A percentile compares a stretch with the other conserved stretches of the same genome.
phyloP scores from a whole-genome alignment of 2,329 filamentous ascomycete genomes.

The Plenodomus tracheiphilus region DNA sequence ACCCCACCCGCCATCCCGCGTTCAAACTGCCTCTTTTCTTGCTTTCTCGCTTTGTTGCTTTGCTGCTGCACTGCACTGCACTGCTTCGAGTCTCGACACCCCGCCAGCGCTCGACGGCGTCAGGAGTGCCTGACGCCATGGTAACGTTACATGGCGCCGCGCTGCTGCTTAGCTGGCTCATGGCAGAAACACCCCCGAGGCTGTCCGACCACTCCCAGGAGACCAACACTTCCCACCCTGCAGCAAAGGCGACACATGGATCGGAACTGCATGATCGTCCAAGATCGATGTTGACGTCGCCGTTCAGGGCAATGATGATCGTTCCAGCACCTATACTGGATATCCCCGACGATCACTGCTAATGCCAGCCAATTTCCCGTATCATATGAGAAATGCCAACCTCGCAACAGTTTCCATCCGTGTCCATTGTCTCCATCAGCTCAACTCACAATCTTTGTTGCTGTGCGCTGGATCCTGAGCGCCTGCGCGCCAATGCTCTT shows the following conservation, averaged over 20 bases:
- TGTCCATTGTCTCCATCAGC: background rate
- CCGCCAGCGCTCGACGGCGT: background rate
- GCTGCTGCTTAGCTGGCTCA: background rate
- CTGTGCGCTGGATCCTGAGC: background rate
- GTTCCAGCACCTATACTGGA: background rate
- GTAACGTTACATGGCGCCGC: conserved; percentile 18
- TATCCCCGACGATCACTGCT: background rate
- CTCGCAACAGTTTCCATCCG: background rate
- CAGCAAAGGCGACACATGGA: background rate
- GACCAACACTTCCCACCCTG: conserved; percentile 6
- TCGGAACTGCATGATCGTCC: conserved; percentile 11
- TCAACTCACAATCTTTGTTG: background rate
- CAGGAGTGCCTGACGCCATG: background rate
- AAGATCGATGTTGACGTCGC: conserved; percentile 5
- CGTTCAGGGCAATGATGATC: conserved; percentile 8
- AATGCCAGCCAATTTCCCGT: background rate
- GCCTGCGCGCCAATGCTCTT: background rate
- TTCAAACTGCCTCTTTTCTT: background rate
- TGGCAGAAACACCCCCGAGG: background rate
- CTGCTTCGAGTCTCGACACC: no score
- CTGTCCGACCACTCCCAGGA: conserved; percentile 1
- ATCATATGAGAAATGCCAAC: background rate
- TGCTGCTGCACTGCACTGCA: no score
- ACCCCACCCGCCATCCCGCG: conserved; percentile 2
- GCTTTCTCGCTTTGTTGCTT: background rate